Evolutionary conservation across 2,329 filamentous ascomycete genomes (phyloP).

Genomic region (Phaeophleospora eucalypticola): DNA sequence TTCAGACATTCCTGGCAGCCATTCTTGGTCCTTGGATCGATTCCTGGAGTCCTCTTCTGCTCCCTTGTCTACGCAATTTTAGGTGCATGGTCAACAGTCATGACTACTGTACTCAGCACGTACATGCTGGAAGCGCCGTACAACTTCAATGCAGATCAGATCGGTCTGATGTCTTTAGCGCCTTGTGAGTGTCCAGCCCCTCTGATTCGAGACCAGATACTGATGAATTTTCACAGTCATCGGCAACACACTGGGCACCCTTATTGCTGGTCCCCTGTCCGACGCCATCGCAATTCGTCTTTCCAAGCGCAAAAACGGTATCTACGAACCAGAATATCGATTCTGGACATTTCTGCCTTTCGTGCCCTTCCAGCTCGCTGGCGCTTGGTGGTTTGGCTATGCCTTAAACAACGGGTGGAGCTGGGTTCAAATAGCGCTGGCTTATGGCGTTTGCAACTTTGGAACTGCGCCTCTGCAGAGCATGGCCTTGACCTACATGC

Average conservation of each 20-base stretch:
- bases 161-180: conserved; percentile 50
- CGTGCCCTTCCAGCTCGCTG: conserved; percentile 29
- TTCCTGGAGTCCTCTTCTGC: conserved; percentile 39
- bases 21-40: conserved; percentile 34
- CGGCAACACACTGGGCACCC: conserved; percentile 44
- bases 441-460: conserved; percentile 38
- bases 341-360: conserved; percentile 12
- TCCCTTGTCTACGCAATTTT: conserved; percentile 38
- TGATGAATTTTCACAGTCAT: conserved; percentile 31
- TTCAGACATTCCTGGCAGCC: conserved; percentile 37
- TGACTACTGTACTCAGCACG: conserved; percentile 35
- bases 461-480: conserved; percentile 33
- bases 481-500: conserved; percentile 39
- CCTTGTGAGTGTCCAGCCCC: conserved; percentile 35
- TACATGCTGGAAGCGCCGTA: conserved; percentile 37
- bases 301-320: conserved; percentile 31
- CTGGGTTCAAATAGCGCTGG: conserved; percentile 35
- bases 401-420: conserved; percentile 23
- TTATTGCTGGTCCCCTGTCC: conserved; percentile 45
- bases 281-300: conserved; percentile 39
- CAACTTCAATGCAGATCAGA: conserved; percentile 48
- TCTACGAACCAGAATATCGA: conserved; percentile 35
- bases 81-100: conserved; percentile 38
- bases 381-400: conserved; percentile 40
- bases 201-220: not conserved